phyloP scores from a whole-genome alignment of 2,329 filamentous ascomycete genomes.

The Fusarium sp. region DNA sequence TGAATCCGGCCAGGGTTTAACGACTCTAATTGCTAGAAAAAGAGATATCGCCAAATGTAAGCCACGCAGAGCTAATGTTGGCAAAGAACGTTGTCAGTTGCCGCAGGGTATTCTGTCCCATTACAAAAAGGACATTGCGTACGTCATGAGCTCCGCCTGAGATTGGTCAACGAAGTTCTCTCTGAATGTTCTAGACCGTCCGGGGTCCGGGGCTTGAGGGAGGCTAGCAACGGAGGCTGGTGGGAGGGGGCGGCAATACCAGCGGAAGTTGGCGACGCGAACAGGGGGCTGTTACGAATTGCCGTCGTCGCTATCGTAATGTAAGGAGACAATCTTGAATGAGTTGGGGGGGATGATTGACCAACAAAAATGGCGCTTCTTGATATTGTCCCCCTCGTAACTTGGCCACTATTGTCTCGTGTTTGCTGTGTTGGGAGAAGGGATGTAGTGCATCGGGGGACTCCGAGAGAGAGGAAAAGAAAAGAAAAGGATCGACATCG shows the following conservation, averaged over 20 bases:
- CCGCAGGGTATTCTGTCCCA: background rate
- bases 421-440: constrained; percentile 5
- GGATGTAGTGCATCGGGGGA: background rate
- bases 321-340: constrained; percentile 19
- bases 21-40: background rate
- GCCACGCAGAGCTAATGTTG: background rate
- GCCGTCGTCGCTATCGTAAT: constrained; percentile 19
- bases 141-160: constrained; percentile 22
- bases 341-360: constrained; percentile 14
- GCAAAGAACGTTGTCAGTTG: background rate
- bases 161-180: constrained; percentile 39
- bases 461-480: constrained; percentile 4
- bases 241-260: constrained; percentile 33
- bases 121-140: constrained; percentile 6
- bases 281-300: constrained; percentile 21
- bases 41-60: background rate
- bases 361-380: constrained; percentile 32
- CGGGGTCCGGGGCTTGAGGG: constrained; percentile 22
- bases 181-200: constrained; percentile 37
- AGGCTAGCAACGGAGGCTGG: constrained; percentile 15
- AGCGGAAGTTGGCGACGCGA: constrained; percentile 32
- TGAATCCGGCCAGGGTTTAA: background rate
- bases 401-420: constrained; percentile 20
- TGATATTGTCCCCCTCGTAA: constrained; percentile 7
- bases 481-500: constrained; percentile 16